Evolutionary conservation across 2,329 filamentous ascomycete species (phyloP), one percentile per base, ranked within the genome.

Genomic region (Claviceps humidiphila): DNA sequence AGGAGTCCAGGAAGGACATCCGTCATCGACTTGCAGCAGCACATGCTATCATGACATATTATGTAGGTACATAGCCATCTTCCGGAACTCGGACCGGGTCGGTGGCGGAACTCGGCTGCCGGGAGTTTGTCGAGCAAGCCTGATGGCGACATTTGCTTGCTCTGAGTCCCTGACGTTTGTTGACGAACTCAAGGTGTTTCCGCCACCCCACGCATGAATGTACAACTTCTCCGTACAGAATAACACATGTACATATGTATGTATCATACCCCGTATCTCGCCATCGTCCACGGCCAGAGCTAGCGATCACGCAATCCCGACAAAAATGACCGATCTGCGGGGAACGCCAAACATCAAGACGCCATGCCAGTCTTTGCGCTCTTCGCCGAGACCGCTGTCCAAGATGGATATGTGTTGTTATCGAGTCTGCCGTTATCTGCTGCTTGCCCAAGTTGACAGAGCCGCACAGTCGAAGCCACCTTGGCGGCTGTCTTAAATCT

Each of bases 291-390:
- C 40, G 47, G 53, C 39, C 47, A 59, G 54, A 61, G 59, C 61
- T 66, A 65, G 55, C 60, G 59, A 66, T 66, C 64, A 66, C 64
- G 64, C 64, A 66, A 66, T 66, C 62, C 56, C 57, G 58, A 52
- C 26, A 52, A 58, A 58, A 57, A 55, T 59, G 54, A 58, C 53
- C 55, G 54, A 46, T 55, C 50, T 58, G 59, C 57, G 60, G 60
- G 60, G 59, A 59, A 58, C 51, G 44, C 11, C 20, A n/a, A 38
- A 30, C 16, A 17, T 24, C 8, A 41, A 48, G n/a, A 39, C 22
- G 42, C 20, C 42, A 44, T 44, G 14, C 22, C 22, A 26, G 16
- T 30, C 5, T 34, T n/a, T 34, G 44, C 24, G 24, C n/a, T 11
- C 20, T 43, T 24, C 44, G n/a, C 44, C 44, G 26, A 46, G 26